Percentiles rank a stretch among this genome's conserved stretches.
Evolutionary conservation across 768 basidiomycete genomes (phyloP).

Genomic region (Hydnum rufescens): DNA sequence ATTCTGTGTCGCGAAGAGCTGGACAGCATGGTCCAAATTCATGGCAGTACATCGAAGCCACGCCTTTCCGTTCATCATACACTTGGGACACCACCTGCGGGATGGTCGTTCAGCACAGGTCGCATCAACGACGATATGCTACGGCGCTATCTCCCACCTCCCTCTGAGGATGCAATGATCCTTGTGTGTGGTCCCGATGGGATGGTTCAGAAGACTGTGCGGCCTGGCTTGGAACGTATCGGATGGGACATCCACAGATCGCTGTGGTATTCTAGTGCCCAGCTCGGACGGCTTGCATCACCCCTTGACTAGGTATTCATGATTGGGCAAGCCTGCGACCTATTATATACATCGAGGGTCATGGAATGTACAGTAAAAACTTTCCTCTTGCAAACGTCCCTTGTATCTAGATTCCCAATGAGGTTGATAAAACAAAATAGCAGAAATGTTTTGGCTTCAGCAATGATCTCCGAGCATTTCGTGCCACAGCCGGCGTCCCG

Average conservation of each 20-base stretch:
- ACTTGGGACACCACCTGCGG: not conserved
- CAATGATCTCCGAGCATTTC: no score
- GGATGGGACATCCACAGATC: slow-evolving; percentile 22
- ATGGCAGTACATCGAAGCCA: not conserved
- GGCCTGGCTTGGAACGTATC: slow-evolving; percentile 16
- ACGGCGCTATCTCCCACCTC: slow-evolving; percentile 22
- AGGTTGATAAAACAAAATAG: no score
- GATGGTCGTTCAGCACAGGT: slow-evolving; percentile 11
- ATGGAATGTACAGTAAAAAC: no score
- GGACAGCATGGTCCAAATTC: not conserved
- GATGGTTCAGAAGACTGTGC: slow-evolving; percentile 20
- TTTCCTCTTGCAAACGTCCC: no score
- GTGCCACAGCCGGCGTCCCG: no score
- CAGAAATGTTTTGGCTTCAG: no score
- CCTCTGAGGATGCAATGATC: slow-evolving; percentile 22
- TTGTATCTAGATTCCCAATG: no score
- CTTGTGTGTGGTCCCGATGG: slow-evolving; percentile 32
- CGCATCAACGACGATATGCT: slow-evolving; percentile 25
- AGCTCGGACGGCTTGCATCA: no score
- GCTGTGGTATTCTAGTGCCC: slow-evolving; percentile 19
- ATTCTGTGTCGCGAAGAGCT: not conserved
- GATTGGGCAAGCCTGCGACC: no score
- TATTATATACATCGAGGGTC: no score
- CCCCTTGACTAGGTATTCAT: no score
- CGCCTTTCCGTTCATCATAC: not conserved